phyloP scores from a whole-genome alignment of 2,329 filamentous ascomycete genomes.

The Cladophialophora carrionii region DNA sequence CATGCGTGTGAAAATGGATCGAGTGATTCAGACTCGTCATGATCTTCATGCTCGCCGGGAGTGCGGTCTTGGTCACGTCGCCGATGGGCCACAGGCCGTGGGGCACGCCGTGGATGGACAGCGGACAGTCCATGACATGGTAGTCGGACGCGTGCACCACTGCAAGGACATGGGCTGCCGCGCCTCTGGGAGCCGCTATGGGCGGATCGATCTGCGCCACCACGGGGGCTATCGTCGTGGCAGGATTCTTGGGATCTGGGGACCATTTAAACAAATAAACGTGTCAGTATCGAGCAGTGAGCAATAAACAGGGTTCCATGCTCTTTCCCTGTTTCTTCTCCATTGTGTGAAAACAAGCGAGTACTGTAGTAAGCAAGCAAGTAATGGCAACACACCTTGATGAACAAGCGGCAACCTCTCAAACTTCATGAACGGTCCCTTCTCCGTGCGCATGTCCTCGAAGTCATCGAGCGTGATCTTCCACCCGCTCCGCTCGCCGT shows the following conservation, averaged over 20 bases:
- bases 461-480: slow-evolving; percentile 38
- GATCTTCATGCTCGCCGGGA: slow-evolving; percentile 29
- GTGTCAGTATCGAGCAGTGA: background rate
- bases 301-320: background rate
- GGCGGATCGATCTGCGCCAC: slow-evolving; percentile 34
- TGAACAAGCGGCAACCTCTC: slow-evolving; percentile 35
- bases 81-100: slow-evolving; percentile 29
- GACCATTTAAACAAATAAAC: too few species aligned
- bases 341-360: too few species aligned
- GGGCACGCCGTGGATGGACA: slow-evolving; percentile 26
- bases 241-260: slow-evolving; percentile 20
- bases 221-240: slow-evolving; percentile 29
- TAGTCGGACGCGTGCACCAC: slow-evolving; percentile 36
- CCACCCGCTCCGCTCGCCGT: slow-evolving; percentile 11
- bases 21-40: slow-evolving; percentile 38
- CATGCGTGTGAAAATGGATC: slow-evolving; percentile 36
- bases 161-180: slow-evolving; percentile 32
- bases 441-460: slow-evolving; percentile 17
- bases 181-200: slow-evolving; percentile 27
- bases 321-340: too few species aligned
- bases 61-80: slow-evolving; percentile 26
- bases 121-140: slow-evolving; percentile 36
- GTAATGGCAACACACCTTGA: slow-evolving; percentile 17
- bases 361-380: too few species aligned
- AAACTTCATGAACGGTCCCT: slow-evolving; percentile 37